A percentile compares a stretch with the other conserved stretches of the same genome.
phyloP scores from a whole-genome alignment of 2,329 filamentous ascomycete genomes.

The Xylaria sp. region DNA sequence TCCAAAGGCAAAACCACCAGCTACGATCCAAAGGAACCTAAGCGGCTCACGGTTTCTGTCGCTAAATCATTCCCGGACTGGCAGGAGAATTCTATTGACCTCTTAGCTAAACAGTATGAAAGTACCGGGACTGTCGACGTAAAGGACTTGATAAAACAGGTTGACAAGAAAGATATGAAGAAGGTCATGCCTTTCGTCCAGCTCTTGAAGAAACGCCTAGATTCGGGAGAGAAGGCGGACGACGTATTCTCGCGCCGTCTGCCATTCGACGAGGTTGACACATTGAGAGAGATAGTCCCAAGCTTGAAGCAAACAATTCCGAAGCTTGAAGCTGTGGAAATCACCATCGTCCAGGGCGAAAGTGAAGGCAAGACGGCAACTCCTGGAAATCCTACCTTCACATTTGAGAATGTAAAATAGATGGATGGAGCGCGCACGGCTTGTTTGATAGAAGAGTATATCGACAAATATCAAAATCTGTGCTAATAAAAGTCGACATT shows the following conservation, averaged over 20 bases:
- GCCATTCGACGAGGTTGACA: slow-evolving; percentile 83
- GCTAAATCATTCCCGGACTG: slow-evolving; percentile 84
- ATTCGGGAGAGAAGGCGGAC: slow-evolving; percentile 72
- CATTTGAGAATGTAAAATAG: slow-evolving; percentile 78
- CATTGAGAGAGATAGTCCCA: slow-evolving; percentile 79
- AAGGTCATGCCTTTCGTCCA: slow-evolving; percentile 98
- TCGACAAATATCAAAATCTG: background rate
- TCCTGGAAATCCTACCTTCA: slow-evolving; percentile 83
- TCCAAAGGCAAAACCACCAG: slow-evolving; percentile 87
- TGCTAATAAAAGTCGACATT: no score
- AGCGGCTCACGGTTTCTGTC: slow-evolving; percentile 88
- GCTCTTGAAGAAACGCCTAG: slow-evolving; percentile 81
- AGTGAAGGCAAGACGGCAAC: slow-evolving; percentile 65
- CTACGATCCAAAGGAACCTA: slow-evolving; percentile 91
- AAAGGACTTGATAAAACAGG: slow-evolving; percentile 62
- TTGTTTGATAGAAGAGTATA: background rate
- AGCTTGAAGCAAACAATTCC: slow-evolving; percentile 76
- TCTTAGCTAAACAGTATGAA: slow-evolving; percentile 65
- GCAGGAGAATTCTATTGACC: slow-evolving; percentile 90
- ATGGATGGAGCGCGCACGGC: slow-evolving; percentile 3
- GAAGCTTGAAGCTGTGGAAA: slow-evolving; percentile 51
- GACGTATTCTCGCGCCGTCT: slow-evolving; percentile 85
- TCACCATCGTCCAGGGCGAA: slow-evolving; percentile 62
- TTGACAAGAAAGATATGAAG: slow-evolving; percentile 76
- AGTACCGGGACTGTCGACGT: slow-evolving; percentile 54